These are phyloP conservation scores for Neckera pumila DNA, from an alignment of 225 moss, liverwort and hornwort species.

Conservation along the genomic window DNA sequence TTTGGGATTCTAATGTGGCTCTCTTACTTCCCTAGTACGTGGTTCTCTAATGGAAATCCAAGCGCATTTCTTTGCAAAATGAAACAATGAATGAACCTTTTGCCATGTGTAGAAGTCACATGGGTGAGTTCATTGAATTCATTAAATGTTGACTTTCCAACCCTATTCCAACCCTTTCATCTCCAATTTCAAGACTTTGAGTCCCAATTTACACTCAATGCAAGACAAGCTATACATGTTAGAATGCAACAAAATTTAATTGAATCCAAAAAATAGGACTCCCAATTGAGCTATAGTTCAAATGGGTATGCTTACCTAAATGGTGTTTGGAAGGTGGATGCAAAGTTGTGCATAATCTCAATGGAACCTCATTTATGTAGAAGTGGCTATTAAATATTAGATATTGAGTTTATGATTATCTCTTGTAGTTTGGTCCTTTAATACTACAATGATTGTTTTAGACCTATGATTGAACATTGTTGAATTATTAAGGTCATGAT, in stretches of 20 bases:
- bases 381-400: not conserved
- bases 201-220: not conserved
- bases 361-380: not conserved
- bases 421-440: not conserved
- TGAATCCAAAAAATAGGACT: not conserved
- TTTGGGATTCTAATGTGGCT: not conserved
- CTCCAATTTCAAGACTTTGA: not conserved
- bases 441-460: accelerated
- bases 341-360: not conserved
- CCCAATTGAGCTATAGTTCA: accelerated
- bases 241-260: not conserved
- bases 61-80: not conserved
- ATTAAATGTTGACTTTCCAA: no score
- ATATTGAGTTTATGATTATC: not conserved
- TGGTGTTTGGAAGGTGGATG: not conserved
- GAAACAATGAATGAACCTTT: not conserved
- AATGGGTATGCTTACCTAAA: not conserved
- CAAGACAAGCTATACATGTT: not conserved
- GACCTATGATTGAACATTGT: not conserved
- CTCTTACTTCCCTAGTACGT: not conserved
- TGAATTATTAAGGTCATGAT: not conserved
- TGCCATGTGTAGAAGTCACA: accelerated
- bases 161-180: not conserved
- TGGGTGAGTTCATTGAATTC: not conserved
- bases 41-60: not conserved